Evolutionary conservation across 805 yeast genomes (phyloP).

Genomic region (Myxozyma monticola): DNA sequence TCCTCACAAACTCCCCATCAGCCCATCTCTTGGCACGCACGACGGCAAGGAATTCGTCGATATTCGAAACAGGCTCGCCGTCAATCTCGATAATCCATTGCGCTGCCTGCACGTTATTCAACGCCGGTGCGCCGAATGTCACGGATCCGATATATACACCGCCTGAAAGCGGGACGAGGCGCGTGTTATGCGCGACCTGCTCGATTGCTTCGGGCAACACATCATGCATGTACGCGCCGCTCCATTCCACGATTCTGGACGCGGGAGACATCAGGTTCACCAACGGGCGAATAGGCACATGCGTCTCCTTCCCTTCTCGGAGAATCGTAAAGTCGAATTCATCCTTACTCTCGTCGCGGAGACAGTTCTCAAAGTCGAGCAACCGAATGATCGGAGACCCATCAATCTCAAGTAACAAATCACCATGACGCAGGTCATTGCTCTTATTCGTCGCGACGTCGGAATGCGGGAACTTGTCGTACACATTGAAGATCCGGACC

Average conservation of each 20-base stretch:
- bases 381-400: slow-evolving; percentile 16
- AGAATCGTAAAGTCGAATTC: slow-evolving; percentile 13
- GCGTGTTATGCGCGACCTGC: slow-evolving; percentile 22
- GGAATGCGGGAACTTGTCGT: slow-evolving; percentile 22
- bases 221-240: slow-evolving; percentile 29
- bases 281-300: slow-evolving; percentile 11
- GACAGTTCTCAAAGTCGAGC: slow-evolving; percentile 16
- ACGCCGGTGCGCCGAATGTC: slow-evolving; percentile 30
- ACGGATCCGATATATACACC: slow-evolving; percentile 32
- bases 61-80: slow-evolving; percentile 39
- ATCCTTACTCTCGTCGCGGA: slow-evolving; percentile 6
- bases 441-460: slow-evolving; percentile 4
- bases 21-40: slow-evolving; percentile 11
- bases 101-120: slow-evolving; percentile 28
- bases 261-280: slow-evolving; percentile 3
- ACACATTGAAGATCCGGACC: slow-evolving; percentile 12
- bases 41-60: slow-evolving; percentile 17
- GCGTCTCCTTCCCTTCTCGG: slow-evolving; percentile 19
- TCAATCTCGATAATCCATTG: slow-evolving; percentile 89
- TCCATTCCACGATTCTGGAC: slow-evolving; percentile 23
- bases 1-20: slow-evolving; percentile 27
- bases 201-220: slow-evolving; percentile 25
- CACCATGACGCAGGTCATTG: slow-evolving; percentile 21
- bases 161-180: slow-evolving; percentile 15
- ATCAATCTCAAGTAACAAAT: slow-evolving; percentile 24